Conservation (phyloP, 2,329 filamentous ascomycete genomes). For the Epichloe aotearoae region DNA sequence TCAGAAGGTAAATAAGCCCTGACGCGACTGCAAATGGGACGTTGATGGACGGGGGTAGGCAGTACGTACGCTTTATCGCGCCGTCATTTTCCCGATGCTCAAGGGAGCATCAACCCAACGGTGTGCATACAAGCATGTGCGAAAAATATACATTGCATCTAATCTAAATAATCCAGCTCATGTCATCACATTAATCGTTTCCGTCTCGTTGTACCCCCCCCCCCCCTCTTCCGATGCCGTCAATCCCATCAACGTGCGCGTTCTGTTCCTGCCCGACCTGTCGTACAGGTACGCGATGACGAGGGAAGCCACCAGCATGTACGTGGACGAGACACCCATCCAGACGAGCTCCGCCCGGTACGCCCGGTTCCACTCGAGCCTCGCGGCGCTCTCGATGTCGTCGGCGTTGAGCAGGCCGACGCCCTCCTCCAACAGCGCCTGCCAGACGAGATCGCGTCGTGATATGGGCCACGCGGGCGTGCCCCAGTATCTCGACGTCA, state of each 20-base stretch:
- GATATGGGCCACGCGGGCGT: constrained; percentile 44
- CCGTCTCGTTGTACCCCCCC: background rate
- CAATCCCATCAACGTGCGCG: background rate
- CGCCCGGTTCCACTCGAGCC: constrained; percentile 6
- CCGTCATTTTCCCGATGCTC: no score
- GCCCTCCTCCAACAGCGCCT: constrained; percentile 36
- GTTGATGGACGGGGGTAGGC: no score
- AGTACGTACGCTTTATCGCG: no score
- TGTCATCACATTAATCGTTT: no score
- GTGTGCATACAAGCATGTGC: no score
- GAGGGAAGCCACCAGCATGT: constrained; percentile 2
- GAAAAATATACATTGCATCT: no score
- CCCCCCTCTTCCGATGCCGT: background rate
- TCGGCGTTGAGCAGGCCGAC: constrained; percentile 50
- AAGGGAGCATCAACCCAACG: no score
- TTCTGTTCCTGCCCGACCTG: background rate
- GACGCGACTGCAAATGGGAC: no score
- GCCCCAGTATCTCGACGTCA: constrained; percentile 49
- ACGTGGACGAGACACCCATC: constrained; percentile 7
- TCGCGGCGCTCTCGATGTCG: constrained; percentile 32
- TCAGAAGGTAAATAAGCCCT: no score
- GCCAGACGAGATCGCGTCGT: constrained; percentile 44
- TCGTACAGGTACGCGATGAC: constrained; percentile 3
- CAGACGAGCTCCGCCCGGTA: constrained; percentile 10
- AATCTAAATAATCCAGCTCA: no score